Percentiles rank a stretch among this genome's conserved stretches.
phyloP scores from a whole-genome alignment of 2,329 filamentous ascomycete species.

The Calonectria pauciramosa region DNA sequence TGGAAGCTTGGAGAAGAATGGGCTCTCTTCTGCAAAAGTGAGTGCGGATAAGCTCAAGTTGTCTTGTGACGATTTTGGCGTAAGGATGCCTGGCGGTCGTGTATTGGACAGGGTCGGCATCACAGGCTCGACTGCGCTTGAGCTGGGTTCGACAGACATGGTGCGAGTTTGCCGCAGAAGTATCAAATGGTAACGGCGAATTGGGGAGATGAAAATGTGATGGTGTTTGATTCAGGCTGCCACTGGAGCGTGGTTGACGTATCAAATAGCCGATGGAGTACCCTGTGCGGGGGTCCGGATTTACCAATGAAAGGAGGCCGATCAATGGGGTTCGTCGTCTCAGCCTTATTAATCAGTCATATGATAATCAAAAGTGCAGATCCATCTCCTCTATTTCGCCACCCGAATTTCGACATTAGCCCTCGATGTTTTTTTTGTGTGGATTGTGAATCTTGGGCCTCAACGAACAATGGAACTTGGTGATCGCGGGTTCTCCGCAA shows the following conservation, averaged over 20 bases:
- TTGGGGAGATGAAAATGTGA: background rate
- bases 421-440: background rate
- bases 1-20: background rate
- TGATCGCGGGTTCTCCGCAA: background rate
- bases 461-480: background rate
- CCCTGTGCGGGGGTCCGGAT: background rate
- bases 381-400: background rate
- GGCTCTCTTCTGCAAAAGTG: background rate
- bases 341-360: background rate
- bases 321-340: background rate
- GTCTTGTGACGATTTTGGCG: background rate
- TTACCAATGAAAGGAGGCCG: background rate
- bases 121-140: background rate
- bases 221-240: background rate
- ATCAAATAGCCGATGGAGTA: background rate
- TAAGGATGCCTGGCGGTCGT: background rate
- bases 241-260: background rate
- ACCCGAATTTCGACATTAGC: background rate
- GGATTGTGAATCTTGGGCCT: background rate
- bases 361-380: background rate
- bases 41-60: background rate
- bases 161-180: background rate
- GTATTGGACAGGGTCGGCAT: background rate
- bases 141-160: background rate
- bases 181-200: background rate